phyloP scores from a whole-genome alignment of 495 filamentous ascomycete genomes.

The Choiromyces venosus region DNA sequence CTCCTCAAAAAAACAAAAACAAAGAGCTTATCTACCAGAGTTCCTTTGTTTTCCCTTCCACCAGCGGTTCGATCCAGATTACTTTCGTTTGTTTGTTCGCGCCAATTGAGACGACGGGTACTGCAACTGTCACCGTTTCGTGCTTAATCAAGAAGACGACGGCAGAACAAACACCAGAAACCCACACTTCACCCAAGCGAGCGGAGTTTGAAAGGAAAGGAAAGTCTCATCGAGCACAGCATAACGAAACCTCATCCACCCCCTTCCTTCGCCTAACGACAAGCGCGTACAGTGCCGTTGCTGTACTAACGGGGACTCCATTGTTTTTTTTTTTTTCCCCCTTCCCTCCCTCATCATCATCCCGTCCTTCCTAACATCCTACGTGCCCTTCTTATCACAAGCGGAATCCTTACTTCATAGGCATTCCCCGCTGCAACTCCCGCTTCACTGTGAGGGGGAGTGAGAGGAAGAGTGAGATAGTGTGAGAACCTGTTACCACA shows the following conservation, averaged over 20 bases:
- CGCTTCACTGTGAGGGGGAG: background rate
- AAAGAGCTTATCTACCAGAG: background rate
- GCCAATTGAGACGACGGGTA: background rate
- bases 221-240: background rate
- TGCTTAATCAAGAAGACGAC: background rate
- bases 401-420: background rate
- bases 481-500: background rate
- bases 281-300: background rate
- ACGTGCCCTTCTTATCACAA: background rate
- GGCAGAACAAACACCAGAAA: background rate
- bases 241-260: background rate
- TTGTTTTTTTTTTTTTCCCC: conserved; percentile 1
- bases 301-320: background rate
- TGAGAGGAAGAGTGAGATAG: background rate
- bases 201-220: background rate
- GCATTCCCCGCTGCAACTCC: background rate
- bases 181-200: background rate
- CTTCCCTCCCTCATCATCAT: conserved; percentile 7
- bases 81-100: background rate
- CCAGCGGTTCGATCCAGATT: background rate
- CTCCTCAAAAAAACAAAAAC: background rate
- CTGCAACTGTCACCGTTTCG: background rate
- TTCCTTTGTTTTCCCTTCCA: background rate
- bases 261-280: background rate
- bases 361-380: conserved; percentile 5